phyloP scores from a whole-genome alignment of 1,139 yeast species.

The Saccharomycopsis crataegensis region DNA sequence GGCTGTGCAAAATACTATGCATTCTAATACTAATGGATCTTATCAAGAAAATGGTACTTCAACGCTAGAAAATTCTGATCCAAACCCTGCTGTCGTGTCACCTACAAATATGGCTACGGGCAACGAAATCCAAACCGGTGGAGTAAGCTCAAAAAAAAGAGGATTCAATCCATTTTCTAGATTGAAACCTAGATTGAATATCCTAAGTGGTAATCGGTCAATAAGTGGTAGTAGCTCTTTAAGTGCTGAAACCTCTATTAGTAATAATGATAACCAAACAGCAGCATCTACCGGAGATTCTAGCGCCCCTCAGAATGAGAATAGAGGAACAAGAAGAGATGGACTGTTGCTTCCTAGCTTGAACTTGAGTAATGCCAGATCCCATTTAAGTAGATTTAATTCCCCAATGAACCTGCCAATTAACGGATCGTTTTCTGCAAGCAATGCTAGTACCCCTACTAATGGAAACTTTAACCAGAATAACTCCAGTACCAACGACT shows the following conservation, averaged over 20 bases:
- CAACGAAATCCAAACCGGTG: not conserved
- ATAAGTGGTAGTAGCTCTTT: not conserved
- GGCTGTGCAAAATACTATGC: too few relatives aligned
- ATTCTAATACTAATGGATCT: too few relatives aligned
- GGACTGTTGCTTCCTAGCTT: not conserved
- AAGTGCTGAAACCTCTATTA: too few relatives aligned
- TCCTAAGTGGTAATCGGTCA: not conserved
- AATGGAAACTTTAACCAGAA: not conserved
- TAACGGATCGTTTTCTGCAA: not conserved
- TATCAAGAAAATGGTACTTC: too few relatives aligned
- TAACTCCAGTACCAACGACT: not conserved
- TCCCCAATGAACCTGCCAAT: not conserved
- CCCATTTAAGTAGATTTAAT: not conserved
- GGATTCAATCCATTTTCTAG: not conserved
- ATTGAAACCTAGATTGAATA: not conserved
- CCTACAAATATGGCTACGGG: too few relatives aligned
- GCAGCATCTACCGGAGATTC: too few relatives aligned
- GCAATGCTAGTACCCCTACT: not conserved
- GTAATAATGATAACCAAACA: too few relatives aligned
- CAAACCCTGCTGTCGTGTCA: too few relatives aligned
- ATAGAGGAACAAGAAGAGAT: too few relatives aligned
- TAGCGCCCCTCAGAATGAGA: too few relatives aligned
- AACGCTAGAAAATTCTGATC: too few relatives aligned
- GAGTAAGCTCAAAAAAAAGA: not conserved
- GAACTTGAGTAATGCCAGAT: not conserved